Percentiles rank a stretch among this genome's conserved stretches.
Evolutionary conservation across 306 rosid genomes (phyloP).

Genomic region (Prunus mira): DNA sequence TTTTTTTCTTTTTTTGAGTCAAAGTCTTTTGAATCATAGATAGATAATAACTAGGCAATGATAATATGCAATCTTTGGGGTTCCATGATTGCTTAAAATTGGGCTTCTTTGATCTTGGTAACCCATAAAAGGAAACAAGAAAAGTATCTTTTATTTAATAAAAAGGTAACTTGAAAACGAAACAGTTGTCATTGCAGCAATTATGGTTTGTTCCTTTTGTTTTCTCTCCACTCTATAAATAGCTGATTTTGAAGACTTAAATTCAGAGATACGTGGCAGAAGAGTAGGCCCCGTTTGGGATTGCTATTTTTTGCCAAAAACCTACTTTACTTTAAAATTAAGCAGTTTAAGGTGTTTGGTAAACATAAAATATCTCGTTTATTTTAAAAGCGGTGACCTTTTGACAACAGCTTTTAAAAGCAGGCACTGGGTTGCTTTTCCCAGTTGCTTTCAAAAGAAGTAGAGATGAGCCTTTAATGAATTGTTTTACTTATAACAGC

Average conservation of each 20-base stretch:
- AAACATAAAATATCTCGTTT: no score
- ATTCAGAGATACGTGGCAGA: background rate
- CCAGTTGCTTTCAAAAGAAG: no score
- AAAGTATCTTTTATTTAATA: background rate
- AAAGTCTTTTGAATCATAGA: background rate
- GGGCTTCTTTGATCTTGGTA: background rate
- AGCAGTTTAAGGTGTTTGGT: no score
- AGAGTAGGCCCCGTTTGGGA: background rate
- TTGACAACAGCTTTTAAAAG: no score
- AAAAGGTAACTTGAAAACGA: background rate
- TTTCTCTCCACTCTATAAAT: background rate
- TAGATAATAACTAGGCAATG: background rate
- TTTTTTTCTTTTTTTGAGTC: slow-evolving; percentile 9
- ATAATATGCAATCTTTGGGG: background rate
- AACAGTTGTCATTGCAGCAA: background rate
- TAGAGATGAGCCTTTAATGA: no score
- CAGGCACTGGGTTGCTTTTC: no score
- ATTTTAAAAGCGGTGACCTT: no score
- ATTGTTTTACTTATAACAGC: no score
- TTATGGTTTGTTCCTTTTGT: background rate
- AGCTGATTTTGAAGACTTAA: background rate
- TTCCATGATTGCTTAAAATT: background rate
- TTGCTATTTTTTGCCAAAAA: no score
- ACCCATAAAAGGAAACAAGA: background rate
- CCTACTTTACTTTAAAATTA: no score